A percentile compares a stretch with the other conserved stretches of the same genome.
Evolutionary conservation across 2,329 filamentous ascomycete species (phyloP).

Genomic region (Paecilomyces variotii): DNA sequence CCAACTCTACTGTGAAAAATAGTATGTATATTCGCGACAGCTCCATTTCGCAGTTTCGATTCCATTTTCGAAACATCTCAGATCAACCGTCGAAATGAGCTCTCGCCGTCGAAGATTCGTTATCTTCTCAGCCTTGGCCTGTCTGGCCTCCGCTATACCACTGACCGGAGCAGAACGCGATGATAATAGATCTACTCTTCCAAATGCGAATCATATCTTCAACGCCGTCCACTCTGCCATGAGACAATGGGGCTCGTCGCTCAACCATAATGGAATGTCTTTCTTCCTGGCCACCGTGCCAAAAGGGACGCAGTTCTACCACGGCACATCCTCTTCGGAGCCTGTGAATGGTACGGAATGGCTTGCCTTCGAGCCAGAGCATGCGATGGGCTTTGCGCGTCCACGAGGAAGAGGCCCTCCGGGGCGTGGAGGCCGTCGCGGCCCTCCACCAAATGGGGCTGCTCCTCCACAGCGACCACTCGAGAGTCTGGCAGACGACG

Average conservation of each 20-base stretch:
- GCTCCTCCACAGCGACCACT: background rate
- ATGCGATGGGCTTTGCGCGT: slow-evolving; percentile 57
- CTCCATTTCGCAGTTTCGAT: background rate
- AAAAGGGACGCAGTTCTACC: slow-evolving; percentile 57
- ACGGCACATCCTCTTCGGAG: slow-evolving; percentile 46
- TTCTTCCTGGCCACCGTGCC: slow-evolving; percentile 61
- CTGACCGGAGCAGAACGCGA: background rate
- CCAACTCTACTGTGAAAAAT: background rate
- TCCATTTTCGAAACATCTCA: background rate
- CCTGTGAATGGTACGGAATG: slow-evolving; percentile 54
- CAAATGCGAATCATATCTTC: slow-evolving; percentile 60
- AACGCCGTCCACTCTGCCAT: slow-evolving; percentile 66
- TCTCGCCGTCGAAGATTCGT: background rate
- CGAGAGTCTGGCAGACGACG: background rate
- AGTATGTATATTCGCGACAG: background rate
- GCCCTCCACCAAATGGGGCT: background rate
- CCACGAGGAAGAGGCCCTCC: background rate
- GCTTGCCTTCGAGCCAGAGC: slow-evolving; percentile 71
- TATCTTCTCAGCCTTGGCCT: background rate
- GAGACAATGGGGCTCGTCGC: slow-evolving; percentile 64
- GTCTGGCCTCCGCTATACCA: background rate
- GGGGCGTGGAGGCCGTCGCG: background rate
- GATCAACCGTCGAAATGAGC: background rate
- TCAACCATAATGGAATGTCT: slow-evolving; percentile 69
- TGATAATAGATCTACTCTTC: background rate